Conservation (phyloP, 495 filamentous ascomycete genomes). For the Hypoxylon rickii region DNA sequence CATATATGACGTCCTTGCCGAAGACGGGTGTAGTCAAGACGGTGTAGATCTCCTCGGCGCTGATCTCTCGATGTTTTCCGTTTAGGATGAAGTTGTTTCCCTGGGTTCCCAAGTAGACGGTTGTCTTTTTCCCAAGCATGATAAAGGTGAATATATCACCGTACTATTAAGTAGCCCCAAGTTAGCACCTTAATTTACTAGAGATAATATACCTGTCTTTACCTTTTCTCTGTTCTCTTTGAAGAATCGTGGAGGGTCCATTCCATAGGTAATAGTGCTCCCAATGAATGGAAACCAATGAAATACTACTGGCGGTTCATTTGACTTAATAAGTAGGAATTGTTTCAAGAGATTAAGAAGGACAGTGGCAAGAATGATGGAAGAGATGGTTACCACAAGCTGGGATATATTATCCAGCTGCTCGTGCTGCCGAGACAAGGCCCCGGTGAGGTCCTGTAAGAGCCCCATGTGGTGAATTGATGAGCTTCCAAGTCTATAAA, state of each 20-base stretch:
- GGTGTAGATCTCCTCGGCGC: background rate
- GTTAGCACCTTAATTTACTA: no score
- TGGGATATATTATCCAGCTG: background rate
- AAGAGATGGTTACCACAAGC: background rate
- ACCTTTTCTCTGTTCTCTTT: slow-evolving; percentile 1
- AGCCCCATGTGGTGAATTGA: background rate
- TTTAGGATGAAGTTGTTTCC: slow-evolving; percentile 1
- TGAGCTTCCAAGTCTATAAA: background rate
- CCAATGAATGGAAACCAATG: background rate
- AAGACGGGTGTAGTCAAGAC: background rate
- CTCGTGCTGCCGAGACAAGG: background rate
- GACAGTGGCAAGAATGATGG: background rate
- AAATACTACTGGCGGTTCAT: background rate
- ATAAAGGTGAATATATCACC: background rate
- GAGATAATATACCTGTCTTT: no score
- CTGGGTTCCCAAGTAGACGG: background rate
- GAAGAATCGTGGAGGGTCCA: background rate
- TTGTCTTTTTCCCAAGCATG: background rate
- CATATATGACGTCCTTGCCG: background rate
- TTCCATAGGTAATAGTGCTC: background rate
- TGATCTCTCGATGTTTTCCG: background rate
- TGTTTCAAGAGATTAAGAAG: background rate
- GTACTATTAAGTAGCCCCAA: background rate
- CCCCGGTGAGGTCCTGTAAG: background rate
- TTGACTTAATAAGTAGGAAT: background rate